Evolutionary conservation across 2,329 filamentous ascomycete genomes (phyloP).

Genomic region (Ophiostoma angusticollis): DNA sequence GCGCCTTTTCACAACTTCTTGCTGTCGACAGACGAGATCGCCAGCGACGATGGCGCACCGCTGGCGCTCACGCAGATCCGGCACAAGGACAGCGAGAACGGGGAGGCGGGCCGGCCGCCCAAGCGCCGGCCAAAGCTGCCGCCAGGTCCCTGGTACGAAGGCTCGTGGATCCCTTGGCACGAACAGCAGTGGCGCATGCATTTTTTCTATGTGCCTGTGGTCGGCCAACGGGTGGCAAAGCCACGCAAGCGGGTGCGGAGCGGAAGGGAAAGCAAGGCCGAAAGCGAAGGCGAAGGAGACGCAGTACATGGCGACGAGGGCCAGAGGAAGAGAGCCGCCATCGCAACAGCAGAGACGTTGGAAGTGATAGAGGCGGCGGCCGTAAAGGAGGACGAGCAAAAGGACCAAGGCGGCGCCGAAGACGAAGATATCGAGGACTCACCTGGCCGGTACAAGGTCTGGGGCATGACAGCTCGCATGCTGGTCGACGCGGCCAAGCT

Average conservation of each 20-base stretch:
- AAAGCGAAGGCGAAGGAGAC: too few species aligned
- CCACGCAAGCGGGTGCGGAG: constrained; percentile 25
- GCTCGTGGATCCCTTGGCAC: constrained; percentile 70
- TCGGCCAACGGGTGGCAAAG: constrained; percentile 54
- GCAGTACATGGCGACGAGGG: background rate
- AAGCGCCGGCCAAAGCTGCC: constrained; percentile 20
- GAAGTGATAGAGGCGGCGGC: constrained; percentile 8
- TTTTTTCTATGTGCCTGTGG: constrained; percentile 80
- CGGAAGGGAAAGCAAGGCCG: background rate
- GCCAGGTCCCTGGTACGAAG: constrained; percentile 67
- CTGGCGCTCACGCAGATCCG: constrained; percentile 4
- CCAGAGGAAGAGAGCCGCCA: background rate
- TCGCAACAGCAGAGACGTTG: background rate
- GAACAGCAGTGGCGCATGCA: constrained; percentile 71
- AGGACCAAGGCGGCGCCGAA: constrained; percentile 14
- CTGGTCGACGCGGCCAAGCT: constrained; percentile 77
- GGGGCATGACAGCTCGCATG: constrained; percentile 89
- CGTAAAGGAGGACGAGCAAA: constrained; percentile 13
- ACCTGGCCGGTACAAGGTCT: constrained; percentile 61
- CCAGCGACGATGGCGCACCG: constrained; percentile 13
- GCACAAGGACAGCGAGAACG: background rate
- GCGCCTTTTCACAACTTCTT: constrained; percentile 81
- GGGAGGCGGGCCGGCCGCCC: background rate
- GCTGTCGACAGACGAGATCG: constrained; percentile 41
- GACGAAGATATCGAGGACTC: constrained; percentile 23